phyloP scores from a whole-genome alignment of 2,329 filamentous ascomycete genomes.

The Phyllosticta paracitricarpa region DNA sequence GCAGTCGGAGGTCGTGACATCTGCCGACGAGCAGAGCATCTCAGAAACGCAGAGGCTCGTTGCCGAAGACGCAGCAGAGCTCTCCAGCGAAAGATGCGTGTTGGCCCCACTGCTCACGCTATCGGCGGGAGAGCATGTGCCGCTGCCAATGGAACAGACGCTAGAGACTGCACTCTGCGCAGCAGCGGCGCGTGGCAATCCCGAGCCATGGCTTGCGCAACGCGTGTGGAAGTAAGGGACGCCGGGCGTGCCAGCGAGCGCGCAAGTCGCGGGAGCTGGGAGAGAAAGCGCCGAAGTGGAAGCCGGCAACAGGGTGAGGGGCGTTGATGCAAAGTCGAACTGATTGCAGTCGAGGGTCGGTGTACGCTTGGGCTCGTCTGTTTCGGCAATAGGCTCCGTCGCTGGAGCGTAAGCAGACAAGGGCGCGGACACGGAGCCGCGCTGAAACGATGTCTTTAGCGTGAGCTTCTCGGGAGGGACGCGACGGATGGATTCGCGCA shows the following conservation, averaged over 20 bases:
- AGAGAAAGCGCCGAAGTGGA: not conserved
- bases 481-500: not conserved
- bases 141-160: not conserved
- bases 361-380: conserved; percentile 5
- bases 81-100: not conserved
- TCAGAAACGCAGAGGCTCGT: not conserved
- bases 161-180: not conserved
- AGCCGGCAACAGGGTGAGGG: not conserved
- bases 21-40: not conserved
- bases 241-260: not conserved
- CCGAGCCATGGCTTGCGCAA: not conserved
- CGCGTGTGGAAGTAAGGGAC: not conserved
- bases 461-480: conserved; percentile 2
- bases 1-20: not conserved
- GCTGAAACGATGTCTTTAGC: conserved; percentile 5
- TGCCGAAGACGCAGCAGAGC: not conserved
- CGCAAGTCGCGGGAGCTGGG: not conserved
- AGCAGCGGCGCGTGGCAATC: not conserved
- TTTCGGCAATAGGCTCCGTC: conserved; percentile 4
- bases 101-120: not conserved
- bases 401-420: not conserved
- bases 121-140: not conserved
- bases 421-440: not conserved
- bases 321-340: not conserved
- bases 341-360: not conserved